These are phyloP conservation scores for Rhizoclosmatium sp. DNA, from an alignment of 192 early-diverging fungal species.

Conservation along the genomic window DNA sequence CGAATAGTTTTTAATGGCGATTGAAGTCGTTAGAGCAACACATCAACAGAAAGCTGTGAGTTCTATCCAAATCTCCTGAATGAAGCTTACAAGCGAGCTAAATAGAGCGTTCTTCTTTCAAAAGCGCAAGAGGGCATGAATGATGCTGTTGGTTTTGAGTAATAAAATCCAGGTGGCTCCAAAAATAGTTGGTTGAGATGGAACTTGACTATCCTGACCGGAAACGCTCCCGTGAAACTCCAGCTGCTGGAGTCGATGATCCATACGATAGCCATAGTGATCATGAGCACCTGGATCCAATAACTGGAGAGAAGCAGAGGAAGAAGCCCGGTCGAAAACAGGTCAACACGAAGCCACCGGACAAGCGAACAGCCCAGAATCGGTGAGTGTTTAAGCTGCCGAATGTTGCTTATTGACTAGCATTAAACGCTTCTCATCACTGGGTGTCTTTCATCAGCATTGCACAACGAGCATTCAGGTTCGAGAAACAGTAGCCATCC, in stretches of 20 bases:
- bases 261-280: neutral
- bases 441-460: slow-evolving; percentile 6
- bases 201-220: too few relatives aligned
- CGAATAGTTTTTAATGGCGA: neutral
- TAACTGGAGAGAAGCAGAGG: neutral
- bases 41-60: neutral
- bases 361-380: slow-evolving; percentile 27
- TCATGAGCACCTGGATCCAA: neutral
- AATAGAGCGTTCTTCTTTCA: neutral
- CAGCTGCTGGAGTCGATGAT: neutral
- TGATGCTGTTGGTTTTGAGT: too few relatives aligned
- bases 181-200: too few relatives aligned
- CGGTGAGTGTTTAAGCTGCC: neutral
- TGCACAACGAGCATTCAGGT: slow-evolving; percentile 23
- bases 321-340: slow-evolving; percentile 21
- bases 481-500: neutral
- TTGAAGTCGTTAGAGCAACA: neutral
- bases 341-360: neutral
- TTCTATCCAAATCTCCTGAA: neutral
- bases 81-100: neutral
- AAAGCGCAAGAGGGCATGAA: too few relatives aligned
- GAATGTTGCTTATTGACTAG: neutral
- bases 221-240: too few relatives aligned
- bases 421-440: neutral
- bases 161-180: too few relatives aligned